Percentiles rank a stretch among this genome's conserved stretches.
Conservation (phyloP, 176 grass and related monocot species). For the Eleusine coracana region DNA sequence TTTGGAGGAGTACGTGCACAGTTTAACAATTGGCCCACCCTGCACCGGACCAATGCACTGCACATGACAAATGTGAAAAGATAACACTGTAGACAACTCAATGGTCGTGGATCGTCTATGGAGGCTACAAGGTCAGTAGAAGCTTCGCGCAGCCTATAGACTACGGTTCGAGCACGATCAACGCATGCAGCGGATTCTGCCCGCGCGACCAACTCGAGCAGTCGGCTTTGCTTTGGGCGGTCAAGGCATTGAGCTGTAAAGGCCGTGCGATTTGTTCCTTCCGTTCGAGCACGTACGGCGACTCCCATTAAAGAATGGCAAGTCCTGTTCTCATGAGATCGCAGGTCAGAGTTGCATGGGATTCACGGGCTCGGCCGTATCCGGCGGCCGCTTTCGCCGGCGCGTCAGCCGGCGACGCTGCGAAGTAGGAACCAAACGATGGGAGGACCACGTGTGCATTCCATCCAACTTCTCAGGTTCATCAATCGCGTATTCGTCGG, state of each 20-base stretch:
- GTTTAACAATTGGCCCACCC: background rate
- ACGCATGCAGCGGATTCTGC: background rate
- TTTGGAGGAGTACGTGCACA: constrained; percentile 7
- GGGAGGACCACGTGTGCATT: constrained; percentile 4
- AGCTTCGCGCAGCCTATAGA: background rate
- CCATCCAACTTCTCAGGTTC: background rate
- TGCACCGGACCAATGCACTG: background rate
- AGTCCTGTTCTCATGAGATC: background rate
- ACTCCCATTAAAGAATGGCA: background rate
- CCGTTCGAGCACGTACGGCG: background rate
- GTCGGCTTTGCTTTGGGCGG: background rate
- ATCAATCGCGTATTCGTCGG: background rate
- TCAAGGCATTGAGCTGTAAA: constrained; percentile 17
- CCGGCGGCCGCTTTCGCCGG: constrained; percentile 27
- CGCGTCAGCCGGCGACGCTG: constrained; percentile 25
- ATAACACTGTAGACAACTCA: background rate
- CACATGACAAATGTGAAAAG: background rate
- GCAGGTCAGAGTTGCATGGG: constrained; percentile 1
- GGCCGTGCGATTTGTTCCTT: background rate
- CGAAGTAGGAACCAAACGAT: background rate
- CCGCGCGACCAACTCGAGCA: background rate
- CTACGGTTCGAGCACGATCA: background rate
- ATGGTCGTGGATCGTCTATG: too few relatives aligned
- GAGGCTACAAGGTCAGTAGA: background rate
- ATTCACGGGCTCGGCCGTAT: background rate